Conservation (phyloP, 2,329 filamentous ascomycete genomes). For the Fusarium sulawesiense region DNA sequence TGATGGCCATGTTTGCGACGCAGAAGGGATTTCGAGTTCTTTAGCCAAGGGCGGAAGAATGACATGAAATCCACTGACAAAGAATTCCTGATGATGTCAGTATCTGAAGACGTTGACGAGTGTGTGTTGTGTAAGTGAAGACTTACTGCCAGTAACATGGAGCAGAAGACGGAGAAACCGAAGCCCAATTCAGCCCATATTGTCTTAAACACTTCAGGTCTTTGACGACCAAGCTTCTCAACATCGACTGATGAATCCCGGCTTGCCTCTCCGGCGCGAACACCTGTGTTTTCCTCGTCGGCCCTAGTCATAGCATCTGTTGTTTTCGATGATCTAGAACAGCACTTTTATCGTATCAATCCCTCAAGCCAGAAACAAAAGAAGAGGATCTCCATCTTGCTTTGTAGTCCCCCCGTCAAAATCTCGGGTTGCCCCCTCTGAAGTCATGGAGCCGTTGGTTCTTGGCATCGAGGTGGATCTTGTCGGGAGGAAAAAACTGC, state of each 20-base stretch:
- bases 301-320: constrained; percentile 15
- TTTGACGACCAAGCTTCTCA: constrained; percentile 44
- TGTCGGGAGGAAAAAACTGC: constrained; percentile 9
- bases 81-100: constrained; percentile 42
- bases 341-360: not conserved
- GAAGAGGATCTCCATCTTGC: constrained; percentile 13
- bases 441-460: constrained; percentile 8
- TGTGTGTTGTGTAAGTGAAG: not conserved
- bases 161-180: constrained; percentile 40
- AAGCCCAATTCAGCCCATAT: constrained; percentile 43
- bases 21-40: constrained; percentile 72
- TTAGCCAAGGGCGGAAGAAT: constrained; percentile 73
- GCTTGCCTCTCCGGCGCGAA: constrained; percentile 1
- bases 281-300: constrained; percentile 32
- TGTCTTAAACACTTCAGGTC: constrained; percentile 41
- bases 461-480: constrained; percentile 21
- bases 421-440: constrained; percentile 18
- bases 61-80: constrained; percentile 45
- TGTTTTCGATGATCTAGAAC: not conserved
- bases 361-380: not conserved
- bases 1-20: constrained; percentile 72
- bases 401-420: constrained; percentile 19
- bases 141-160: constrained; percentile 45
- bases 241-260: constrained; percentile 32
- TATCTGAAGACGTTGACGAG: not conserved